Conservation (phyloP, 1,284 basidiomycete species). For the Ceratobasidium sp. region DNA sequence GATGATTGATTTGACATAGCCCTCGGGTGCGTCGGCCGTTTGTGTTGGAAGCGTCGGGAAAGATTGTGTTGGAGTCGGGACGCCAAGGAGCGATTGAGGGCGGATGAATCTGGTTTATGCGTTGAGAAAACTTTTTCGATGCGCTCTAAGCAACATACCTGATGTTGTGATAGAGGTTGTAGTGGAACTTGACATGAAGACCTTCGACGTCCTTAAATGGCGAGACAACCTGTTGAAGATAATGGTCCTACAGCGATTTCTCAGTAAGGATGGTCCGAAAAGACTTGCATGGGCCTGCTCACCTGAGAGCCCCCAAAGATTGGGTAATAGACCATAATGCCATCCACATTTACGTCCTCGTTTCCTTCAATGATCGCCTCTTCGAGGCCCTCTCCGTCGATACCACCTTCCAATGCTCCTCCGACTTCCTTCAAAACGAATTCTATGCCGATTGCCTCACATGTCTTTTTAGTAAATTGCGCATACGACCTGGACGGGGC, state of each 20-base stretch:
- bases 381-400: conserved; percentile 79
- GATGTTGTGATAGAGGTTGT: conserved; percentile 96
- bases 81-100: conserved; percentile 65
- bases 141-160: not conserved
- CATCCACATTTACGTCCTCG: conserved; percentile 83
- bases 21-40: conserved; percentile 59
- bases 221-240: conserved; percentile 94
- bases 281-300: conserved; percentile 48
- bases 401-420: conserved; percentile 59
- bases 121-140: not conserved
- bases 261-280: conserved; percentile 37
- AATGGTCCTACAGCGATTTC: conserved; percentile 76
- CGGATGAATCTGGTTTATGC: conserved; percentile 77
- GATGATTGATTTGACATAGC: conserved; percentile 91
- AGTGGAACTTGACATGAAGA: conserved; percentile 93
- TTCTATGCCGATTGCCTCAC: conserved; percentile 85
- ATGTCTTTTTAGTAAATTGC: conserved; percentile 92
- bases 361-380: conserved; percentile 96
- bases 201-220: conserved; percentile 98
- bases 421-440: conserved; percentile 70
- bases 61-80: conserved; percentile 45
- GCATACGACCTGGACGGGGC: conserved; percentile 91
- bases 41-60: conserved; percentile 39
- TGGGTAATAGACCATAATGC: conserved; percentile 98
- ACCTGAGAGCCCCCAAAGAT: conserved; percentile 87